Evolutionary conservation across 129 eudicot genomes (phyloP), one percentile per base, ranked within the genome.

Genomic region (Artemisia annua): DNA sequence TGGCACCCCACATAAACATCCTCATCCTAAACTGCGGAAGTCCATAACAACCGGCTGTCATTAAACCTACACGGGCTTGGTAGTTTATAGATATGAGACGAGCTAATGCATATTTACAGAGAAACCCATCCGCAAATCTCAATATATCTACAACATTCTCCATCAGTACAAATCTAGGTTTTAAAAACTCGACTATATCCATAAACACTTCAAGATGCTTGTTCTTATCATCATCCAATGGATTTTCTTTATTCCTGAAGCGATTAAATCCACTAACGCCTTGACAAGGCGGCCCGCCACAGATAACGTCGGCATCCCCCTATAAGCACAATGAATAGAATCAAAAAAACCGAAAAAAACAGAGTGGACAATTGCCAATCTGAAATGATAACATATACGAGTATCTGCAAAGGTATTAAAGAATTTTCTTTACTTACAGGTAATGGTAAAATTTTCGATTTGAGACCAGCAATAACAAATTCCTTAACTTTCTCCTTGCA

Each of bases 201-300:
- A 90, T 94, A 56, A 55, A 94, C 12, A 94, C 97, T 19, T 73
- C 24, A 13, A 94, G 85, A 3, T 94, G 98, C 48, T 86, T 79
- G 50, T 94, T 94, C 53, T 88, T 94, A 8, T 78, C 81, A 74
- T 94, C 98, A 2, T 78, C 76, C 13, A 94, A 66, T 2, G 98
- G 98, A 0, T 78, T 76, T 0, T 84, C 81, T 26, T 35, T 62
- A 22, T 90, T 84, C 46, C 98, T 63, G 48, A 90, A 90, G 1
- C 97, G 86, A 53, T 90, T 94, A 19, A 90, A 94, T 10, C 98
- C 98, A 58, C 98, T 94, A 17, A 94, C 86, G 7, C 98, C 98
- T 64, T 94, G 98, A 65, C 98, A 94, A 3, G 98, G 98, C 6
- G 98, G 98, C 0, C 98, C 98, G 3, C 98, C 98, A 69, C 97